These are phyloP conservation scores for Verbena officinalis DNA, from an alignment of 257 asterid species.

Conservation along the genomic window DNA sequence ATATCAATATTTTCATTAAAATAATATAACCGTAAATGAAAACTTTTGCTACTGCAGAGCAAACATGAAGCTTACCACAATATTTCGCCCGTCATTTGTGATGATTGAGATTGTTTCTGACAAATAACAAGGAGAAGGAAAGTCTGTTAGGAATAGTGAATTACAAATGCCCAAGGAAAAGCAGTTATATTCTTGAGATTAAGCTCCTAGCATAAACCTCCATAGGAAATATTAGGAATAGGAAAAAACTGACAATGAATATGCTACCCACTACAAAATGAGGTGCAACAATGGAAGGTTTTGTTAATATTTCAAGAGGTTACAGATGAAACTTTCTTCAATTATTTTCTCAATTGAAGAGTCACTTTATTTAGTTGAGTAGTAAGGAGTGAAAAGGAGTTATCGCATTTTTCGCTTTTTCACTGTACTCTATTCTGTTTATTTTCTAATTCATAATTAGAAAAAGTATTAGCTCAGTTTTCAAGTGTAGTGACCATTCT, in stretches of 20 bases:
- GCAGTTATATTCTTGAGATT: not conserved
- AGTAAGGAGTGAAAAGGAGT: not conserved
- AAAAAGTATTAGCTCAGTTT: not conserved
- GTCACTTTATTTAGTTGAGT: not conserved
- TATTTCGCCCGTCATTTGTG: constrained; percentile 94
- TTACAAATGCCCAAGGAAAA: constrained; percentile 2
- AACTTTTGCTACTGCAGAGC: not conserved
- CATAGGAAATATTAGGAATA: not conserved
- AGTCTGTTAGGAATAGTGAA: constrained; percentile 24
- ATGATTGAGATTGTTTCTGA: constrained; percentile 86
- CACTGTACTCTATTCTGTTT: not conserved
- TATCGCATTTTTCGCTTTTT: not conserved
- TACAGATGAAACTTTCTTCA: not conserved
- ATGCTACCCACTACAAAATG: not conserved
- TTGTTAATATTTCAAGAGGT: not conserved
- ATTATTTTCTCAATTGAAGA: too few species aligned
- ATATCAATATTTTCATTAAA: constrained; percentile 20
- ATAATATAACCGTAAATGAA: not conserved
- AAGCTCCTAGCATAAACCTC: not conserved
- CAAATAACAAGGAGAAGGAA: constrained; percentile 27
- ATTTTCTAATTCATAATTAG: not conserved
- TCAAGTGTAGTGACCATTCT: not conserved
- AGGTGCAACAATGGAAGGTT: not conserved
- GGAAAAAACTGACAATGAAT: not conserved
- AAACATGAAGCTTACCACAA: constrained; percentile 66